A percentile compares a stretch with the other conserved stretches of the same genome.
Evolutionary conservation across 108 stramenopile genomes (phyloP).

Genomic region (Aurantiochytrium sp.): DNA sequence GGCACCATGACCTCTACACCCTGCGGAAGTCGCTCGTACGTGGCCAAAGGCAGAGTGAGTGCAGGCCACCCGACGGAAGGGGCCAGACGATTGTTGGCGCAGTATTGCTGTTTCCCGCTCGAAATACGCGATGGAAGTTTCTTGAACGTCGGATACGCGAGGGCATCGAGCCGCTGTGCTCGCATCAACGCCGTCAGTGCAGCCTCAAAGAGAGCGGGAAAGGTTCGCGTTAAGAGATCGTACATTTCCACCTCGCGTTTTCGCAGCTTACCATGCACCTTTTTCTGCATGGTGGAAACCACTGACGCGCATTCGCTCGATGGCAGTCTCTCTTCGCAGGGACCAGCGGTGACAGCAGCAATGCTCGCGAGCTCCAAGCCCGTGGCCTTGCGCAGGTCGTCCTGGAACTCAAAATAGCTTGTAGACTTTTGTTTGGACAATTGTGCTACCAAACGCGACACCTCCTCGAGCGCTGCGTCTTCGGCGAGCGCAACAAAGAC

Average conservation of each 20-base stretch:
- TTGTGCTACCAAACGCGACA: neutral
- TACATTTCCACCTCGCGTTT: neutral
- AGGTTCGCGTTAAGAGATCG: neutral
- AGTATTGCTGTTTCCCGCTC: neutral
- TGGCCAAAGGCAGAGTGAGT: neutral
- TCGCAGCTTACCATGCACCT: neutral
- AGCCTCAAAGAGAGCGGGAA: neutral
- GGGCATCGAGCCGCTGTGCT: neutral
- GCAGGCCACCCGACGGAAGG: neutral
- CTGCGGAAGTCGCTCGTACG: neutral
- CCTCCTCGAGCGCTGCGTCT: neutral
- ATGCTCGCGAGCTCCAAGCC: neutral
- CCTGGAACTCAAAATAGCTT: neutral
- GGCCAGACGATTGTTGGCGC: neutral
- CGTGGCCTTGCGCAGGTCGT: neutral
- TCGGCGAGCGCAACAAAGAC: neutral
- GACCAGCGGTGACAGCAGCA: neutral
- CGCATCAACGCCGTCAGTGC: neutral
- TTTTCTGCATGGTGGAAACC: neutral
- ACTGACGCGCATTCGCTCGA: neutral
- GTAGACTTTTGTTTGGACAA: constrained; percentile 15
- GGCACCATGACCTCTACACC: neutral
- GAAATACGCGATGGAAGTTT: neutral
- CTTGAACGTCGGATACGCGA: constrained; percentile 10
- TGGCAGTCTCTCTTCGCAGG: neutral